Evolutionary conservation across 2,329 filamentous ascomycete species (phyloP), one percentile per base, ranked within the genome.

Genomic region (Emericellopsis atlantica): DNA sequence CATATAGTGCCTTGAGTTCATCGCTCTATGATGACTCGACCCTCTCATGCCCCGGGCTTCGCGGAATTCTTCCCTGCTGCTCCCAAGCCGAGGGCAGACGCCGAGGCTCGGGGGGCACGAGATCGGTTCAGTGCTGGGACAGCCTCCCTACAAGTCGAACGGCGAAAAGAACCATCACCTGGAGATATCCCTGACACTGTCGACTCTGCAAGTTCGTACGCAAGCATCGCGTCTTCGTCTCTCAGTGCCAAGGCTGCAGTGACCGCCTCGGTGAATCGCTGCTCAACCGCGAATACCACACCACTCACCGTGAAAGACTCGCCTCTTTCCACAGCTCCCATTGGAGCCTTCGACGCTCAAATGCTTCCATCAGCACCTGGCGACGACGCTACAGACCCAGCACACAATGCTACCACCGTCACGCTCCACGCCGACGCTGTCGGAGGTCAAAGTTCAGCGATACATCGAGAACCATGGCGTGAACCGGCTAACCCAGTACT

Each of bases 21-120:
- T 60, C 58, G 57, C 64, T 70, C 44, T 29, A 79, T 67, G 67
- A 85, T 84, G 82, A 85, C 85, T 78, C 85, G 84, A 70, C 76
- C 81, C 60, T 72, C 79, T 55, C 71, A 74, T 46, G 69, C 70
- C 62, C 81, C 82, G 69, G 80, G 81, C 67, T 89, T 88, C 72
- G 84, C 82, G 66, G 79, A 88, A 66, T 92, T 87, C 73, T 89
- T 88, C 64, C 84, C 83, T 51, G 78, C 81, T 58, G 84, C 83
- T 56, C 83, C 84, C 51, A 79, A 71, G 59, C 68, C 72, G 66
- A 76, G 65, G 59, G 61, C 61, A 45, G 65, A 64, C 49, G 62
- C 61, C 40, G 60, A 62, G 53, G 53, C 55, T 48, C 60, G 59
- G 49, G 49, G 49, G 46, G 58, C 58, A 40, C 53, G 53, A 45